Conservation (phyloP, 768 basidiomycete species). For the Dioszegia aurantiaca region DNA sequence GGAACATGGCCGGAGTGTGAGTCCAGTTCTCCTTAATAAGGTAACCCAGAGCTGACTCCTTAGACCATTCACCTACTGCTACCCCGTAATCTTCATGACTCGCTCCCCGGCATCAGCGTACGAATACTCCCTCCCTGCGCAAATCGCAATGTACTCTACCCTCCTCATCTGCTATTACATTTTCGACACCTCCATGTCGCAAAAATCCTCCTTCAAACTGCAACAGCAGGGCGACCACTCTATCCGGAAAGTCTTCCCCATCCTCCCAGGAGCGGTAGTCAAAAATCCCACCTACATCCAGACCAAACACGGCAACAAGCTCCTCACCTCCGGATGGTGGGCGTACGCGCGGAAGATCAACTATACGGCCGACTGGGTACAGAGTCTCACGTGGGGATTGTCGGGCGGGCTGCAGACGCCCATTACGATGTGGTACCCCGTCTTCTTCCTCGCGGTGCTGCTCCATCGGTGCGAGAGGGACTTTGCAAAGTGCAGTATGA, state of each 20-base stretch:
- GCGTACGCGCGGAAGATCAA: conserved; percentile 93
- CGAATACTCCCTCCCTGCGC: conserved; percentile 73
- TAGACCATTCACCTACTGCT: conserved; percentile 73
- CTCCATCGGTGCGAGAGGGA: conserved; percentile 87
- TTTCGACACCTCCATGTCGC: conserved; percentile 92
- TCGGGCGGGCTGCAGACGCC: conserved; percentile 89
- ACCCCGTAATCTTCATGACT: conserved; percentile 98
- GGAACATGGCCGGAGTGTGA: conserved; percentile 58
- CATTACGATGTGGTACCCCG: conserved; percentile 90
- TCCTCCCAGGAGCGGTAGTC: conserved; percentile 75
- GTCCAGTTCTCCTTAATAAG: conserved; percentile 14
- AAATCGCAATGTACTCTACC: conserved; percentile 69
- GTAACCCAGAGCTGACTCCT: neutral
- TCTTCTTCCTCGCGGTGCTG: conserved; percentile 88
- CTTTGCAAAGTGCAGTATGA: conserved; percentile 86
- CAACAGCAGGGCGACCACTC: conserved; percentile 81
- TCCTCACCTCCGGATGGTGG: conserved; percentile 94
- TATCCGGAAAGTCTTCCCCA: conserved; percentile 90
- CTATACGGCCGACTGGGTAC: conserved; percentile 87
- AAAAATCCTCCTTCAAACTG: conserved; percentile 97
- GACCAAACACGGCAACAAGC: conserved; percentile 89
- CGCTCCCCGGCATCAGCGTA: conserved; percentile 84
- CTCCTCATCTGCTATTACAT: conserved; percentile 82
- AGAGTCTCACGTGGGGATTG: conserved; percentile 89
- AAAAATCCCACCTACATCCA: conserved; percentile 87